Conservation (phyloP, 2,329 filamentous ascomycete genomes). For the Penicillium paneum region DNA sequence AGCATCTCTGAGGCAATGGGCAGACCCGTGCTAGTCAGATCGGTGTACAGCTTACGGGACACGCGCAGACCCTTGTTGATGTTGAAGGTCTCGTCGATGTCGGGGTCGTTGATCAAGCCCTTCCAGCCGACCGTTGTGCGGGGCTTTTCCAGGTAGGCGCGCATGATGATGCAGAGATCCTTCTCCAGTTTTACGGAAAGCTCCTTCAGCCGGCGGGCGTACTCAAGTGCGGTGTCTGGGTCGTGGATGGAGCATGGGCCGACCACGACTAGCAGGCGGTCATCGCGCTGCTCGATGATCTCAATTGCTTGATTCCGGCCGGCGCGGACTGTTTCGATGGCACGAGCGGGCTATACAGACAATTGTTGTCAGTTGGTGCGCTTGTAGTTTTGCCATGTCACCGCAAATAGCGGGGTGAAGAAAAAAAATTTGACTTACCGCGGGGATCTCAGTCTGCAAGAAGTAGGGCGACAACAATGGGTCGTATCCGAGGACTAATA, state of each 20-base stretch:
- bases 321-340: conserved; percentile 43
- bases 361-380: conserved; percentile 15
- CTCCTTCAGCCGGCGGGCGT: conserved; percentile 73
- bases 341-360: conserved; percentile 34
- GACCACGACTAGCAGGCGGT: conserved; percentile 89
- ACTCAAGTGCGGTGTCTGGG: conserved; percentile 81
- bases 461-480: conserved; percentile 86
- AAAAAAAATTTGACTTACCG: conserved; percentile 55
- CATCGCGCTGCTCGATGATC: conserved; percentile 71
- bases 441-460: conserved; percentile 79
- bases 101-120: conserved; percentile 97
- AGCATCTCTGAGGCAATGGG: conserved; percentile 98
- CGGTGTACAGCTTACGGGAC: conserved; percentile 88
- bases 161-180: conserved; percentile 93
- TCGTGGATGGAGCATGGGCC: conserved; percentile 98
- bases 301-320: conserved; percentile 58
- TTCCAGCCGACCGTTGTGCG: conserved; percentile 99
- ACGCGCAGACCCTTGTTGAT: conserved; percentile 98
- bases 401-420: conserved; percentile 60
- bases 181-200: conserved; percentile 74
- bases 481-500: conserved; percentile 88
- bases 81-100: conserved; percentile 94
- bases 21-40: conserved; percentile 82
- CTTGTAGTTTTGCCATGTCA: conserved; percentile 55
- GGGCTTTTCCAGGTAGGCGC: conserved; percentile 97